These are phyloP conservation scores for Cladobotryum mycophilum DNA, from an alignment of 2,329 filamentous ascomycete species.

Conservation along the genomic window DNA sequence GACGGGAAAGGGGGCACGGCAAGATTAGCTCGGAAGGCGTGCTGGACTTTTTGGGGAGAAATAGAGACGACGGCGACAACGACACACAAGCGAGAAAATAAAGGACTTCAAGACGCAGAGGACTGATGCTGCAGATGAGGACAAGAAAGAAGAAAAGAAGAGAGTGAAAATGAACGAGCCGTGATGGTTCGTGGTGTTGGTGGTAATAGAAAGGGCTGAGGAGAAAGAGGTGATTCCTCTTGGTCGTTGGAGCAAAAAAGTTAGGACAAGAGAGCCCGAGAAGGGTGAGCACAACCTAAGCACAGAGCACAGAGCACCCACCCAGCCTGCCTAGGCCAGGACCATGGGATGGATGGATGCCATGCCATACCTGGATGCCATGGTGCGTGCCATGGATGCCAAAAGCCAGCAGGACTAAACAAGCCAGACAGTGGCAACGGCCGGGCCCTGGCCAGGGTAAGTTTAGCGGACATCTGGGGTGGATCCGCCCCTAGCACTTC, in stretches of 20 bases:
- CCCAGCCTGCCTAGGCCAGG: neutral
- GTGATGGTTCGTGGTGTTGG: conserved; percentile 8
- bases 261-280: conserved; percentile 6
- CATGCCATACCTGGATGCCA: too few relatives aligned
- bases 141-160: conserved; percentile 20
- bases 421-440: conserved; percentile 12
- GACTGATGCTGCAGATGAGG: conserved; percentile 12
- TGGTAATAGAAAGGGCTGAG: conserved; percentile 10
- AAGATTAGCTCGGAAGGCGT: conserved; percentile 13
- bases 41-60: conserved; percentile 15
- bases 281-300: conserved; percentile 5
- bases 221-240: conserved; percentile 8
- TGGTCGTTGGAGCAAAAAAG: conserved; percentile 6
- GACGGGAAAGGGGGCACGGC: conserved; percentile 27
- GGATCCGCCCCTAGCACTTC: conserved; percentile 11
- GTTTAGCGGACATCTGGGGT: conserved; percentile 10
- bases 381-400: too few relatives aligned
- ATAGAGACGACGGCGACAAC: conserved; percentile 17
- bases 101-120: neutral
- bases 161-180: conserved; percentile 15
- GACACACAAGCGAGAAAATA: conserved; percentile 9
- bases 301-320: too few relatives aligned
- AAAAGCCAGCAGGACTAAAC: too few relatives aligned
- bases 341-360: too few relatives aligned
- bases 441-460: conserved; percentile 11